phyloP scores from a whole-genome alignment of 2,329 filamentous ascomycete genomes.

The Scolecobasidium constrictum region DNA sequence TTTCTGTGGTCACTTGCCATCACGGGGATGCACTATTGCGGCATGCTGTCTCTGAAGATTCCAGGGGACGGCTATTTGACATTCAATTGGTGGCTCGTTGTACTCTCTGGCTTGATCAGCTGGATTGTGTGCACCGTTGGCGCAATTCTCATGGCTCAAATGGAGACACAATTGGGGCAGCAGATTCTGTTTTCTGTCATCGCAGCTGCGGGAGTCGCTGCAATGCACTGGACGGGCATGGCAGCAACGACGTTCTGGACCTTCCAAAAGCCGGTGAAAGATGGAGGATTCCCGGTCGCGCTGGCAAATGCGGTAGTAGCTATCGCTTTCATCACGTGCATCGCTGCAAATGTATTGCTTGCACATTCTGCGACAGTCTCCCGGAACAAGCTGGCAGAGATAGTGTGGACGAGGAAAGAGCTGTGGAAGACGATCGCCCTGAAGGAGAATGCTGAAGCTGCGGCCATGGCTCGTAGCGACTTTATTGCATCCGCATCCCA shows the following conservation, averaged over 20 bases:
- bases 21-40: conserved; percentile 23
- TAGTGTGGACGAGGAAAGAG: conserved; percentile 22
- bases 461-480: conserved; percentile 20
- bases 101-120: conserved; percentile 21
- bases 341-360: conserved; percentile 23
- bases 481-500: conserved; percentile 26
- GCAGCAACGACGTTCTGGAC: conserved; percentile 21
- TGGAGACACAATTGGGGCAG: conserved; percentile 22
- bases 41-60: conserved; percentile 20
- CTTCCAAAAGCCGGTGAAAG: conserved; percentile 14
- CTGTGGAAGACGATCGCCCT: conserved; percentile 24
- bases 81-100: conserved; percentile 17
- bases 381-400: conserved; percentile 19
- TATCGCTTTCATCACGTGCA: conserved; percentile 24
- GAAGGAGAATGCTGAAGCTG: conserved; percentile 23
- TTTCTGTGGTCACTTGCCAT: conserved; percentile 24
- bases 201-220: conserved; percentile 22
- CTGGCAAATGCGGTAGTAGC: conserved; percentile 20
- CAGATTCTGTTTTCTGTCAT: conserved; percentile 22
- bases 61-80: conserved; percentile 18
- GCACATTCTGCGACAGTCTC: conserved; percentile 23
- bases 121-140: conserved; percentile 23
- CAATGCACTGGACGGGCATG: conserved; percentile 26
- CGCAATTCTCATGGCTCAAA: conserved; percentile 21
- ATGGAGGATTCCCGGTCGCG: conserved; percentile 20